Percentiles rank a stretch among this genome's conserved stretches.
Conservation (phyloP, 2,329 filamentous ascomycete genomes). For the Pseudocercospora fuligena region DNA sequence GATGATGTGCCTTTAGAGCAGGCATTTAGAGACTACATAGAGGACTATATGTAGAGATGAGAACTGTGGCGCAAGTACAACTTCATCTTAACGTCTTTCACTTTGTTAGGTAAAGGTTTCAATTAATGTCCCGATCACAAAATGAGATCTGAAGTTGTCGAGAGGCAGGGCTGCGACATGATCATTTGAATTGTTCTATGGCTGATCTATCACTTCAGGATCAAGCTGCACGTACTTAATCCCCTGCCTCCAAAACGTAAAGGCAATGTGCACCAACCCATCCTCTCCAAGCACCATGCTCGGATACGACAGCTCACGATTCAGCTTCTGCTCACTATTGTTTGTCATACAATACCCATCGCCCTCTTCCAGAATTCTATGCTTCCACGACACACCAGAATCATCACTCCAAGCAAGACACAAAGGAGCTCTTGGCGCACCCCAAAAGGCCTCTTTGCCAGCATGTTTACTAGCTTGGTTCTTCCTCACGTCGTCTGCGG, state of each 20-base stretch:
- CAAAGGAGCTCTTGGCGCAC: conserved; percentile 25
- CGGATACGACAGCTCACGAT: conserved; percentile 27
- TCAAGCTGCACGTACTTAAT: conserved; percentile 26
- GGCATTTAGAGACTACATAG: conserved; percentile 10
- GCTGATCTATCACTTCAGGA: conserved; percentile 4
- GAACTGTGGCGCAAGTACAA: too few species aligned
- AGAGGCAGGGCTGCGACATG: too few species aligned
- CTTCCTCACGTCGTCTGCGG: conserved; percentile 20
- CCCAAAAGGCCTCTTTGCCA: conserved; percentile 28
- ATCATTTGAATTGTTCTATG: not conserved
- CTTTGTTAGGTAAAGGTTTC: too few species aligned
- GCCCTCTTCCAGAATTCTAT: conserved; percentile 21
- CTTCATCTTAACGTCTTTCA: too few species aligned
- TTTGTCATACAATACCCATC: conserved; percentile 31
- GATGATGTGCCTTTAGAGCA: conserved; percentile 10
- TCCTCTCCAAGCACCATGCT: conserved; percentile 19
- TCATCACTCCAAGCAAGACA: conserved; percentile 28
- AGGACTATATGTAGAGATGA: not conserved
- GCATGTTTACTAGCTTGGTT: conserved; percentile 26
- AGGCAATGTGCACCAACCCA: conserved; percentile 24
- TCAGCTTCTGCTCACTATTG: conserved; percentile 28
- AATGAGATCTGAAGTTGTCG: too few species aligned
- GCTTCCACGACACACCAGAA: conserved; percentile 19
- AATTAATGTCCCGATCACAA: too few species aligned
- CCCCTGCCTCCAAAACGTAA: conserved; percentile 28